Conservation (phyloP, 768 basidiomycete species). For the Leccinum subgranulosum region DNA sequence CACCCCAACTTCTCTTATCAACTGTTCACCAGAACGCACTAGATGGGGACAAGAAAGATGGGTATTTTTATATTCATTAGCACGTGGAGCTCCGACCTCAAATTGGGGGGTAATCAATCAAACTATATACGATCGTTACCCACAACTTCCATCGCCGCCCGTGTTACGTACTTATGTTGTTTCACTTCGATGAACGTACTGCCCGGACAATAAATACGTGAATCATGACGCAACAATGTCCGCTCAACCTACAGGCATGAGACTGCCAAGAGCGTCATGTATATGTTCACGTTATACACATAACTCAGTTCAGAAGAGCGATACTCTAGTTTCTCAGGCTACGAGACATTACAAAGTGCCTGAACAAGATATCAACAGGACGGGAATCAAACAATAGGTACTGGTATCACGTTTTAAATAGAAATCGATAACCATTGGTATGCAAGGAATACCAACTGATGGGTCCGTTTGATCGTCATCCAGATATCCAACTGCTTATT, state of each 20-base stretch:
- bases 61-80: background rate
- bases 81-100: background rate
- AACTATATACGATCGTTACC: background rate
- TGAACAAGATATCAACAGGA: conserved; percentile 1
- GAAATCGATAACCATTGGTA: background rate
- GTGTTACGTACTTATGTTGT: background rate
- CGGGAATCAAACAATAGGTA: background rate
- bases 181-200: background rate
- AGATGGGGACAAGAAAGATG: too few relatives aligned
- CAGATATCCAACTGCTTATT: background rate
- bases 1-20: background rate
- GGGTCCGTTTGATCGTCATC: background rate
- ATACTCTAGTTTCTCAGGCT: background rate
- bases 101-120: background rate
- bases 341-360: conserved; percentile 1
- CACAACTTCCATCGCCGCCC: background rate
- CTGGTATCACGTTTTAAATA: background rate
- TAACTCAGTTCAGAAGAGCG: background rate
- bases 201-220: background rate
- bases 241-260: too few relatives aligned
- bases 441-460: background rate
- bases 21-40: background rate
- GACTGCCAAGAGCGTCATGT: background rate
- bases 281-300: too few relatives aligned
- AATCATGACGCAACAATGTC: background rate